These are phyloP conservation scores for Tritrichomonas musculus DNA, from an alignment of 208 protist species.

Conservation along the genomic window DNA sequence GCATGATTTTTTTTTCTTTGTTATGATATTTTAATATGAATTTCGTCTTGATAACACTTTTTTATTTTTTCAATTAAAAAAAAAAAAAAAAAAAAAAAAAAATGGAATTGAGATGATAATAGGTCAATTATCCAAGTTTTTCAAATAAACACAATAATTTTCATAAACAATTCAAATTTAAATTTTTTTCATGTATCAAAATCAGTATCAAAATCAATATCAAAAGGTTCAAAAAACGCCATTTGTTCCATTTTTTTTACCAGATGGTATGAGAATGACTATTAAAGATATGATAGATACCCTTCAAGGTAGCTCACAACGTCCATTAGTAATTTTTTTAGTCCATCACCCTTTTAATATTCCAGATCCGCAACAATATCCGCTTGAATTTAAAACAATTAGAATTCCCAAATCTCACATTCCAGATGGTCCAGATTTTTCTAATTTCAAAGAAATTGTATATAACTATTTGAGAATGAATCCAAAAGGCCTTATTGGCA, in stretches of 20 bases:
- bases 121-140: too few species aligned
- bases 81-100: too few species aligned
- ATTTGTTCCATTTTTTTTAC: background rate
- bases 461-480: background rate
- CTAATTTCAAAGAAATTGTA: background rate
- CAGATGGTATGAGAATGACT: background rate
- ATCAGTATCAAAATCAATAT: too few species aligned
- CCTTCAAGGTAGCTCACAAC: background rate
- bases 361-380: background rate
- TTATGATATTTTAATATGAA: too few species aligned
- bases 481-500: background rate
- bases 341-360: background rate
- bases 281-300: background rate
- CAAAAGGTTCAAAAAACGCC: background rate
- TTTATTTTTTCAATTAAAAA: too few species aligned
- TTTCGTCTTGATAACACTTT: too few species aligned
- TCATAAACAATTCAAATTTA: too few species aligned
- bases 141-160: too few species aligned
- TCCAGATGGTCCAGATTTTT: background rate
- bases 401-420: background rate
- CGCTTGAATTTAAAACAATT: background rate
- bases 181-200: too few species aligned
- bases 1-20: too few species aligned
- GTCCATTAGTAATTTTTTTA: background rate
- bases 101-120: too few species aligned